Evolutionary conservation across 2,329 filamentous ascomycete species (phyloP), one percentile per base, ranked within the genome.

Genomic region (Fusarium nygamai): DNA sequence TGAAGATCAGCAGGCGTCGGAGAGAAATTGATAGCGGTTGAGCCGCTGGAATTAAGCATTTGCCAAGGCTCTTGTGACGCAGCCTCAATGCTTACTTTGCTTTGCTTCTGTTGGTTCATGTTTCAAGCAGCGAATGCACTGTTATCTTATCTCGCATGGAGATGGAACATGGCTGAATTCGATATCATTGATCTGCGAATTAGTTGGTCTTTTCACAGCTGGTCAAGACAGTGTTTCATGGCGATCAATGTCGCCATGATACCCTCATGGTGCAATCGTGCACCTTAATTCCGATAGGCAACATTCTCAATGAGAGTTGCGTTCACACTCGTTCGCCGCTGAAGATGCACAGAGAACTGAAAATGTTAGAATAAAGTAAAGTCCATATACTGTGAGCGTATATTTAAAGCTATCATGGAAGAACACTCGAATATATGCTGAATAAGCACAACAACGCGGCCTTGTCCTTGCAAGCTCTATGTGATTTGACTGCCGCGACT

Each of bases 1-100:
- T 36, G 9, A 50, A 19, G 33, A 41, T 41, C 34, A 41, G 5
- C 16, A 9, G 19, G 1, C 5, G 7, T 1, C 7, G 17, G 33
- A 43, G 22, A 33, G 2, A 29, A 24, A 22, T 19, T 16, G 7
- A 33, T 64, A n/a, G n/a, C 17, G 41, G 12, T 22, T 50, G 27
- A 64, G 54, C n/a, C 41, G 43, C 48, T 36, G 38, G 47, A 57
- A 64, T 33, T 31, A 69, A 69, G 64, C 66, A 16, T 69, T 48
- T 50, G 65, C 64, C 65, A 69, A 69, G 66, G 19, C 29, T 22
- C 3, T 27, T 41, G 5, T 69, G 64, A 69, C 43, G 48, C 38
- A 48, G 38, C 51, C 34, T 54, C 50, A 38, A 54, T 38, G 41
- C 47, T 50, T 54, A 53, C 63, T 43, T 14, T 38, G 5, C 36